Conservation (phyloP, 1,284 basidiomycete species). For the Ustilago trichophora region DNA sequence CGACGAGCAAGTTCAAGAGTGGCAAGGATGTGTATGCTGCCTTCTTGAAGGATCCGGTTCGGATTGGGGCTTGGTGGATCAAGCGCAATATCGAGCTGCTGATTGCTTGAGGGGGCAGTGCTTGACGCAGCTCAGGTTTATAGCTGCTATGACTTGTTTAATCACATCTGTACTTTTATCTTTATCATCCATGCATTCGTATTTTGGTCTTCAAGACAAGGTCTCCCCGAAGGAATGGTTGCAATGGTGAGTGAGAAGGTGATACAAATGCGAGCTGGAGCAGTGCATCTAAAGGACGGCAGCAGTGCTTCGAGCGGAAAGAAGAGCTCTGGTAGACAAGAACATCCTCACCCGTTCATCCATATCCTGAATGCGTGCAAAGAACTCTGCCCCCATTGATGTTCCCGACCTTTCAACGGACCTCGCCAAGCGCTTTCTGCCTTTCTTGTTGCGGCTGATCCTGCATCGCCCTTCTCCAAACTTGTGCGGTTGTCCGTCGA, state of each 20-base stretch:
- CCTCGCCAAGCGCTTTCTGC: constrained; percentile 3
- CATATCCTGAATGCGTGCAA: constrained; percentile 3
- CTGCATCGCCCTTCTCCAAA: constrained; percentile 11
- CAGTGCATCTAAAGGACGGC: too few species aligned
- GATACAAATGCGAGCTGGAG: too few species aligned
- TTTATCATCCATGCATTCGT: too few species aligned
- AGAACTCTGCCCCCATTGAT: background rate
- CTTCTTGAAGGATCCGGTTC: constrained; percentile 33
- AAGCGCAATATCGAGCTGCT: constrained; percentile 41
- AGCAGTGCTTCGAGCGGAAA: background rate
- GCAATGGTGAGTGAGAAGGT: too few species aligned
- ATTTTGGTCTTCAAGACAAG: too few species aligned
- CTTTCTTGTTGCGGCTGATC: constrained; percentile 3
- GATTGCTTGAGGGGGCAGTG: too few species aligned
- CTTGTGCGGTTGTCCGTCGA: constrained; percentile 20
- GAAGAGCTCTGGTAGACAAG: constrained; percentile 5
- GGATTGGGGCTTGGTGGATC: constrained; percentile 42
- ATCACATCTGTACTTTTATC: too few species aligned
- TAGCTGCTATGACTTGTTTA: too few species aligned
- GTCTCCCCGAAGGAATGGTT: too few species aligned
- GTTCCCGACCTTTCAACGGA: background rate
- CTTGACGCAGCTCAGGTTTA: too few species aligned
- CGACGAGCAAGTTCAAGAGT: constrained; percentile 13
- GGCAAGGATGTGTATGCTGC: constrained; percentile 27
- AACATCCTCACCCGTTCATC: constrained; percentile 11